Evolutionary conservation across 1,139 yeast genomes (phyloP).

Genomic region (Pichia cactophila): DNA sequence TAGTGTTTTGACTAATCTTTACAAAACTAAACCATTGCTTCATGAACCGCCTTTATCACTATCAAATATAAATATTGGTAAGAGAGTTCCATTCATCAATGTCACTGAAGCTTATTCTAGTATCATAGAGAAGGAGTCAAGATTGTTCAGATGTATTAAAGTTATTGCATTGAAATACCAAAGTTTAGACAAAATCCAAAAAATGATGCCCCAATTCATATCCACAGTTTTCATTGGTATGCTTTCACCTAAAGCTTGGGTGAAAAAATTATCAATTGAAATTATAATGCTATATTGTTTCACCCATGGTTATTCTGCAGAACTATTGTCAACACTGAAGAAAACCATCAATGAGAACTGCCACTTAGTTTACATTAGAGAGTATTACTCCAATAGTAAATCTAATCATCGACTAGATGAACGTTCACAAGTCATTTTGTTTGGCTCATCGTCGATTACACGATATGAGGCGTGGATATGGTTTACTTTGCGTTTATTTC

Average conservation of each 20-base stretch:
- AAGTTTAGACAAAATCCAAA: conserved; percentile 37
- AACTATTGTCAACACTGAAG: conserved; percentile 58
- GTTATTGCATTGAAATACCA: conserved; percentile 48
- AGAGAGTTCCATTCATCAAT: conserved; percentile 21
- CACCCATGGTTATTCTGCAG: conserved; percentile 34
- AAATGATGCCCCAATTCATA: conserved; percentile 44
- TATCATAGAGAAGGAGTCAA: conserved; percentile 48
- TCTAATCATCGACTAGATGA: conserved; percentile 19
- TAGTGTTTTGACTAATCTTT: conserved; percentile 35
- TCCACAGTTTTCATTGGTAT: conserved; percentile 56
- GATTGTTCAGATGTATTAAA: conserved; percentile 55
- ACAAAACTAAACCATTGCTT: conserved; percentile 26
- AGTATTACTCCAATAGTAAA: conserved; percentile 17
- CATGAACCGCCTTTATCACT: neutral
- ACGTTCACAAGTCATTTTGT: conserved; percentile 21
- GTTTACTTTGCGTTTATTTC: conserved; percentile 64
- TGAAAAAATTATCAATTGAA: conserved; percentile 81
- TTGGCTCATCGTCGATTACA: conserved; percentile 31
- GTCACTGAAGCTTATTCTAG: conserved; percentile 30
- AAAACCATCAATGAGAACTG: conserved; percentile 52
- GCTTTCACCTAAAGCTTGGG: conserved; percentile 56
- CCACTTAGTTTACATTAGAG: conserved; percentile 37
- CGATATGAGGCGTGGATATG: conserved; percentile 83
- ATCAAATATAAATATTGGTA: conserved; percentile 1
- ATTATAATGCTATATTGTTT: conserved; percentile 49